Evolutionary conservation across 441 rosid genomes (phyloP).

Genomic region (Populus hybrid): DNA sequence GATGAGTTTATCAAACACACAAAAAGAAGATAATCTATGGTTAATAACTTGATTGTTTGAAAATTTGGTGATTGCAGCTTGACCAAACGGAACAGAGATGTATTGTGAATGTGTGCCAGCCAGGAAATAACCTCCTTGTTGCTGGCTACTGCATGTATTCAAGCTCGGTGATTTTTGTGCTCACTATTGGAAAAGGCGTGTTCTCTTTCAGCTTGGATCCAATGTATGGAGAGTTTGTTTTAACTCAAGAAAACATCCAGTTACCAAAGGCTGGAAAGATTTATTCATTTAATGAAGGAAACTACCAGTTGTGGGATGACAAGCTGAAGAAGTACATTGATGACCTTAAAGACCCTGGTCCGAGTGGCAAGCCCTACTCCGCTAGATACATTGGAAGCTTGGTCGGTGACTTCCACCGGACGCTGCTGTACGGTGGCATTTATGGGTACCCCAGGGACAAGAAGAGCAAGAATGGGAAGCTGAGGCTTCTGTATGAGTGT

Average conservation of each 20-base stretch:
- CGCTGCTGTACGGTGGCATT: conserved; percentile 82
- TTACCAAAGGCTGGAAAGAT: conserved; percentile 85
- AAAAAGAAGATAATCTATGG: background rate
- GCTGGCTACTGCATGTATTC: conserved; percentile 99
- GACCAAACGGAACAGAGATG: conserved; percentile 58
- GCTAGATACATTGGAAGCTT: conserved; percentile 91
- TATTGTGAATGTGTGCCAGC: conserved; percentile 87
- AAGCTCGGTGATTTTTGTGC: conserved; percentile 83
- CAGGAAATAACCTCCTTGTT: conserved; percentile 83
- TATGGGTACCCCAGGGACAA: conserved; percentile 91
- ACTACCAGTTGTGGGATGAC: conserved; percentile 86
- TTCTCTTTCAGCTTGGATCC: conserved; percentile 83
- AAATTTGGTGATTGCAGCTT: conserved; percentile 47
- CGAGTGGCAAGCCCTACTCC: conserved; percentile 83
- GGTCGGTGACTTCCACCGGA: conserved; percentile 93
- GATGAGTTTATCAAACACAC: conserved; percentile 1
- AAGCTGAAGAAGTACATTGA: conserved; percentile 86
- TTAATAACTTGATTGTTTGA: conserved; percentile 5
- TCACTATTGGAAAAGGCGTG: conserved; percentile 78
- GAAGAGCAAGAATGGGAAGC: conserved; percentile 93
- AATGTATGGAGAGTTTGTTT: conserved; percentile 91
- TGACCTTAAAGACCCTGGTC: conserved; percentile 87
- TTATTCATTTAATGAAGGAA: conserved; percentile 90
- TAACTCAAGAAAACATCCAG: conserved; percentile 80
- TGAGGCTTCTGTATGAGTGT: conserved; percentile 71